Percentiles rank a stretch among this genome's conserved stretches.
phyloP scores from a whole-genome alignment of 1,284 basidiomycete genomes.

The Leccinum angustisporum region DNA sequence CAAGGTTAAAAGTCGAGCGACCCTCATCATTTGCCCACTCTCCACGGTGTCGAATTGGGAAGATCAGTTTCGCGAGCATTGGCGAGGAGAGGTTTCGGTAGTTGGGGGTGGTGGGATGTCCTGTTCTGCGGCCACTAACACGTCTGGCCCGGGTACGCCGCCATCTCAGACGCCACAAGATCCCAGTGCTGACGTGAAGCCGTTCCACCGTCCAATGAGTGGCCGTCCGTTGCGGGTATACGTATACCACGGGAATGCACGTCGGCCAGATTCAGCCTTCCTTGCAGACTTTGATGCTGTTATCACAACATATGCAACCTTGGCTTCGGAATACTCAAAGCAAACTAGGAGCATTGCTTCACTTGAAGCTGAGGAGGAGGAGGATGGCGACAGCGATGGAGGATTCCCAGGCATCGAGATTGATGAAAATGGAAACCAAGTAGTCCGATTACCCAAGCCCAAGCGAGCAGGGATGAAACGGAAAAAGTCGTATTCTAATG shows the following conservation, averaged over 20 bases:
- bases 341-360: constrained; percentile 67
- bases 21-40: constrained; percentile 94
- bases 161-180: constrained; percentile 34
- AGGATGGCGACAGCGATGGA: constrained; percentile 68
- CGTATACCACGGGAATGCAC: constrained; percentile 92
- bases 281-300: constrained; percentile 95
- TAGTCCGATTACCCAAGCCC: constrained; percentile 52
- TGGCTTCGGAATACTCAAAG: constrained; percentile 93
- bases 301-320: constrained; percentile 94
- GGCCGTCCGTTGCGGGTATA: constrained; percentile 78
- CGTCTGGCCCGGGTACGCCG: constrained; percentile 20
- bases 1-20: constrained; percentile 81
- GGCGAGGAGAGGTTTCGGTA: constrained; percentile 81
- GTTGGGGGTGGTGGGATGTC: constrained; percentile 65
- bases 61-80: constrained; percentile 96
- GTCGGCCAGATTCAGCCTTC: constrained; percentile 82
- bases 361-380: constrained; percentile 64
- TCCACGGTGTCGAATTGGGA: constrained; percentile 99
- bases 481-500: constrained; percentile 59
- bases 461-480: constrained; percentile 66
- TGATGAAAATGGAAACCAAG: constrained; percentile 67
- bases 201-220: constrained; percentile 39
- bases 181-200: constrained; percentile 37
- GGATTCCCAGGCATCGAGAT: constrained; percentile 57
- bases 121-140: constrained; percentile 33